These are phyloP conservation scores for Rauvolfia tetraphylla DNA, from an alignment of 257 asterid genomes.

Conservation along the genomic window DNA sequence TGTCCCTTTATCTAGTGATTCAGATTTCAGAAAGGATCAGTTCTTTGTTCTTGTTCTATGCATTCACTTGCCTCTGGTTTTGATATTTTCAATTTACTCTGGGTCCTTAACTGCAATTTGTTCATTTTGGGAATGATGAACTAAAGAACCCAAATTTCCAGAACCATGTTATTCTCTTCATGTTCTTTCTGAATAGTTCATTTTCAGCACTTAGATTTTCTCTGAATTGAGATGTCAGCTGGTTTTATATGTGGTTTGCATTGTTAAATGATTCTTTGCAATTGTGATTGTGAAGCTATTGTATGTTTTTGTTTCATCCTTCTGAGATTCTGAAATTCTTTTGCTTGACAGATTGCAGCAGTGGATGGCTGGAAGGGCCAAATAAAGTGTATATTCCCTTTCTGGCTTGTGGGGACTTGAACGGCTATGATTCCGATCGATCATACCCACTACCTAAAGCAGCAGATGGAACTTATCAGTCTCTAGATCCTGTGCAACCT, in stretches of 20 bases:
- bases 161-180: background rate
- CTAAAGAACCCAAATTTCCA: background rate
- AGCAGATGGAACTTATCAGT: conserved; percentile 71
- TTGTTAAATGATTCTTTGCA: background rate
- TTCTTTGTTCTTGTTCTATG: background rate
- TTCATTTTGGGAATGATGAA: background rate
- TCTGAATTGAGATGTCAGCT: background rate
- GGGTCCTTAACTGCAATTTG: background rate
- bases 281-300: background rate
- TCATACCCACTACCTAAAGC: conserved; percentile 74
- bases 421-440: conserved; percentile 82
- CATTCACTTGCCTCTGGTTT: background rate
- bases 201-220: background rate
- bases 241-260: background rate
- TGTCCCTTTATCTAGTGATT: background rate
- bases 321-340: background rate
- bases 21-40: background rate
- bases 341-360: conserved; percentile 76
- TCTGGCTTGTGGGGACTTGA: conserved; percentile 94
- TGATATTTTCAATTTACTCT: background rate
- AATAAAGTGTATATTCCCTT: conserved; percentile 91
- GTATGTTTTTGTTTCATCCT: background rate
- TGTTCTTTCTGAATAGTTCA: background rate
- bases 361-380: conserved; percentile 96
- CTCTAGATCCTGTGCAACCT: conserved; percentile 90